A percentile compares a stretch with the other conserved stretches of the same genome.
Conservation (phyloP, 257 asterid species). For the Avicennia marina region DNA sequence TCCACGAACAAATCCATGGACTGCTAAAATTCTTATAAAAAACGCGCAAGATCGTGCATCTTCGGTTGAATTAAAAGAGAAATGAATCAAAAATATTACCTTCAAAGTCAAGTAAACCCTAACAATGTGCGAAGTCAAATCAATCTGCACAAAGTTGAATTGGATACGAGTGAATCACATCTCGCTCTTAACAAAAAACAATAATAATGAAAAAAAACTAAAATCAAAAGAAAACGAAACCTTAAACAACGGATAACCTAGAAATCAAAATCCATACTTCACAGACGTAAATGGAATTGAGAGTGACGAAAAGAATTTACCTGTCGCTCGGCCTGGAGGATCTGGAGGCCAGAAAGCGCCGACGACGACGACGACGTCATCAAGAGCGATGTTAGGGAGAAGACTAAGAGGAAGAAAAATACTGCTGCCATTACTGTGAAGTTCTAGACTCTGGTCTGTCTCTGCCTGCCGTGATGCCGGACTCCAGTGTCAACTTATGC, state of each 20-base stretch:
- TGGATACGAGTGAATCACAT: background rate
- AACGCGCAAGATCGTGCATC: background rate
- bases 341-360: slow-evolving; percentile 53
- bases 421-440: slow-evolving; percentile 42
- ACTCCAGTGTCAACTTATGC: too few relatives aligned
- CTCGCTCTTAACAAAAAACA: background rate
- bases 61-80: background rate
- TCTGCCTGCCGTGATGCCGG: too few relatives aligned
- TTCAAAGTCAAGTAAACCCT: slow-evolving; percentile 77
- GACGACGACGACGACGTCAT: slow-evolving; percentile 23
- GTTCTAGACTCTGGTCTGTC: too few relatives aligned
- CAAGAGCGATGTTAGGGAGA: slow-evolving; percentile 25
- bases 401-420: slow-evolving; percentile 30
- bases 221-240: background rate
- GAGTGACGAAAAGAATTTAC: slow-evolving; percentile 29
- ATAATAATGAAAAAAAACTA: background rate
- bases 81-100: too few relatives aligned
- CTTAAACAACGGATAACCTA: background rate
- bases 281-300: background rate
- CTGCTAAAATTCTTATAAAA: background rate
- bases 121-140: slow-evolving; percentile 88
- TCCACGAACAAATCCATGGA: background rate
- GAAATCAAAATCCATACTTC: background rate
- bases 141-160: slow-evolving; percentile 60
- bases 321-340: slow-evolving; percentile 83